These are phyloP conservation scores for Caryopteris hybrid DNA, from an alignment of 305 asterid species.

Conservation along the genomic window DNA sequence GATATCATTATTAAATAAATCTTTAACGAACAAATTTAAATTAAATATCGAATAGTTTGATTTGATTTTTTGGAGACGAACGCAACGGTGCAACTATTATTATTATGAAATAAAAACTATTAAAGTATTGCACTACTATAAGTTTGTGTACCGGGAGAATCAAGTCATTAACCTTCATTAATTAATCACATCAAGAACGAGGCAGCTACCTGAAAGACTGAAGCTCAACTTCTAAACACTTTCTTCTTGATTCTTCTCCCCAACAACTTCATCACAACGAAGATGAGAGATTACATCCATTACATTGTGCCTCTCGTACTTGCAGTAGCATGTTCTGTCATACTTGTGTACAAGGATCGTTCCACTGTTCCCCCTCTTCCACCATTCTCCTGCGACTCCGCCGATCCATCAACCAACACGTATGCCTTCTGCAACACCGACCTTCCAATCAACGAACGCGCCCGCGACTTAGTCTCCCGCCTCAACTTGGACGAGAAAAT, in stretches of 20 bases:
- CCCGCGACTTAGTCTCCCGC: slow-evolving; percentile 47
- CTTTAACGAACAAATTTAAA: no score
- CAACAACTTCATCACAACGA: not conserved
- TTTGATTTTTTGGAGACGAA: no score
- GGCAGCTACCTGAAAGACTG: no score
- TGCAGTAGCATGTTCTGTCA: slow-evolving; percentile 11
- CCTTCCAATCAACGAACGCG: slow-evolving; percentile 47
- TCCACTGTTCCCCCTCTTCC: slow-evolving; percentile 27
- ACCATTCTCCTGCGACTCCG: slow-evolving; percentile 59
- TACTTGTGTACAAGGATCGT: slow-evolving; percentile 1
- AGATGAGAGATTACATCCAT: slow-evolving; percentile 10
- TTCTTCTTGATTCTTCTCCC: not conserved
- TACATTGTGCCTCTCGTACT: slow-evolving; percentile 15
- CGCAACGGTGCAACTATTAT: no score
- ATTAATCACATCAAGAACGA: no score
- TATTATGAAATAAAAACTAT: no score
- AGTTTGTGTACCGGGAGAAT: no score
- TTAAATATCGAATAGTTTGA: no score
- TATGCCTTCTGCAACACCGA: slow-evolving; percentile 48
- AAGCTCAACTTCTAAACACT: not conserved
- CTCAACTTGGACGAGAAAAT: slow-evolving; percentile 70
- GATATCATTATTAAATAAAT: no score
- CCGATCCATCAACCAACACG: slow-evolving; percentile 38
- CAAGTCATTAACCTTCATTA: no score
- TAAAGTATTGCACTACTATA: no score